Base-by-base conservation (phyloP, 2,329 filamentous ascomycete genomes). In the Beauveria bassiana region DNA sequence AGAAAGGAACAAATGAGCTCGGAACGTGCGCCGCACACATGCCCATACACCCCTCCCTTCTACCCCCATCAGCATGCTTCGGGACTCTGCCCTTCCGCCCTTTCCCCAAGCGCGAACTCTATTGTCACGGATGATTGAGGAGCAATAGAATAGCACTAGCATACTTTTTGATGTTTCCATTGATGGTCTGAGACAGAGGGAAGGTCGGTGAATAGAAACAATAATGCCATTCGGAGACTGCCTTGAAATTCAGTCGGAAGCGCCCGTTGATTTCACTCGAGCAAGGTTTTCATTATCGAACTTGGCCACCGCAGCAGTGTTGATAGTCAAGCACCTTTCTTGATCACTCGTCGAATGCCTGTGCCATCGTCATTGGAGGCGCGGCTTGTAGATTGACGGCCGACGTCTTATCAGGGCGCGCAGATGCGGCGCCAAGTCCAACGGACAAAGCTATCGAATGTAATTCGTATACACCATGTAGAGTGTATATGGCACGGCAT, bases 101-200 rank as follows among this genome's bases (percentile, higher is more conserved):
- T 53, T 47, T 31, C 28, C 14, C 49, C 57, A 60, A 60, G 57
- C 40, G 40, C 46, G 46, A 60, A 53, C 57, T 53, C 28, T 60
- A 52, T 60, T 47, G 49, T 28, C 57, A 60, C 28, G 9, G 57
- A 59, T 52, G 26, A n/a, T n/a, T 34, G 51, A 38, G 5, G 12
- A 38, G 34, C 12, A 38, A 38, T 16, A 38, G 14, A 38, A 38
- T 38, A 16, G 10, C 34, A 16, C 34, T 38, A 38, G 14, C 12
- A 38, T 6, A 14, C 14, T 38, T 38, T 16, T 6, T 14, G 5
- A 14, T 14, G 12, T 38, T 38, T 14, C 34, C 34, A 14, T 12
- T 38, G 2, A 14, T 38, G 14, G 34, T 38, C 2, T 38, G 34
- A 38, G 34, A 14, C 34, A 38, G 2, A 38, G 34, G 14, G 34